Conservation (phyloP, 1,284 basidiomycete genomes). For the Microbotryomycetes sp. region DNA sequence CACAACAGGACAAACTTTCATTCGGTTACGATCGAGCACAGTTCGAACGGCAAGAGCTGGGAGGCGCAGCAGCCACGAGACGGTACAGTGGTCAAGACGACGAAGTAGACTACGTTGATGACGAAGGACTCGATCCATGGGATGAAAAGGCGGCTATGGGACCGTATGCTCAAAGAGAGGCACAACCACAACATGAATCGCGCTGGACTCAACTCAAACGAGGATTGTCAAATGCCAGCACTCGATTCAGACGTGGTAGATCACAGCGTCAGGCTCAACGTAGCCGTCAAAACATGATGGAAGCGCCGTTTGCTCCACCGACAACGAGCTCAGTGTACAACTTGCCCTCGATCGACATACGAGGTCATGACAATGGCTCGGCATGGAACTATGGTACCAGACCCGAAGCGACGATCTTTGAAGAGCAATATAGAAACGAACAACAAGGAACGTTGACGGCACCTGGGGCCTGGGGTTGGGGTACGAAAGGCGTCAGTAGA, state of each 20-base stretch:
- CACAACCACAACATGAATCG: background rate
- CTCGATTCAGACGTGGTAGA: constrained; percentile 9
- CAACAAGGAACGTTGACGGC: background rate
- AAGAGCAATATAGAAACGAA: too few relatives aligned
- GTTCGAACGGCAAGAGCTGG: background rate
- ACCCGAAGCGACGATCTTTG: background rate
- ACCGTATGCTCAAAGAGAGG: background rate
- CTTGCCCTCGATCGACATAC: background rate
- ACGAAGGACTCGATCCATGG: constrained; percentile 4
- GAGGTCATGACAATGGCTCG: background rate
- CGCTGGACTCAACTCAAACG: background rate
- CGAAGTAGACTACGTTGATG: constrained; percentile 14
- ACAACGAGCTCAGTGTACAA: background rate
- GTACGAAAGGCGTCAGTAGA: background rate
- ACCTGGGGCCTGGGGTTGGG: background rate
- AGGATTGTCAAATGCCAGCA: background rate
- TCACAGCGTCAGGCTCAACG: constrained; percentile 19
- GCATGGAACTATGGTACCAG: background rate
- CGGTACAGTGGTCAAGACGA: constrained; percentile 7
- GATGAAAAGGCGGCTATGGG: constrained; percentile 9
- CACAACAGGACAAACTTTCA: constrained; percentile 17
- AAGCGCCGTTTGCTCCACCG: background rate
- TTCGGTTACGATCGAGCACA: constrained; percentile 13
- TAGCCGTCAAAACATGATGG: background rate
- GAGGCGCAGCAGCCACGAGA: background rate